Percentiles rank a stretch among this genome's conserved stretches.
These are phyloP conservation scores for Beauveria caledonica DNA, from an alignment of 2,329 filamentous ascomycete genomes.

Conservation along the genomic window DNA sequence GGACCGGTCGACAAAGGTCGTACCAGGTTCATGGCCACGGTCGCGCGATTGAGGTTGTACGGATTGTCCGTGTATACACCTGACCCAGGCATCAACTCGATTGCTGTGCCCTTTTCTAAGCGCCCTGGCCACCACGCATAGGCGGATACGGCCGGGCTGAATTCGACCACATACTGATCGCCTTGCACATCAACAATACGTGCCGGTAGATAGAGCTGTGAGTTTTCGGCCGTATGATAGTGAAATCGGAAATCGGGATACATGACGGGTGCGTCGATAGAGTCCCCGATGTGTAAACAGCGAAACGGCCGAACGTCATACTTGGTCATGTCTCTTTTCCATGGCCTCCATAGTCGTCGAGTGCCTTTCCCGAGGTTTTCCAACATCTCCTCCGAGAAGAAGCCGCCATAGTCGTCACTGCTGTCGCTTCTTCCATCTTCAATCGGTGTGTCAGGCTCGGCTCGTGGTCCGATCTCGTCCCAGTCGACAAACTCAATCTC, in stretches of 20 bases:
- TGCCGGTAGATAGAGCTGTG: not conserved
- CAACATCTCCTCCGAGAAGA: not conserved
- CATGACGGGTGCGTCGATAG: not conserved
- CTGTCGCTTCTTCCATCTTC: not conserved
- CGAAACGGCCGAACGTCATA: slow-evolving; percentile 12
- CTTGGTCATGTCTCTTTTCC: slow-evolving; percentile 9
- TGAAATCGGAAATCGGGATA: slow-evolving; percentile 8
- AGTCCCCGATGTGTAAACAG: slow-evolving; percentile 11
- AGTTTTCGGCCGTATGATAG: not conserved
- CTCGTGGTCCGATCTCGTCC: not conserved
- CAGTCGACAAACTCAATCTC: slow-evolving; percentile 12
- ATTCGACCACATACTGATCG: not conserved
- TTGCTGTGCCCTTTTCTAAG: not conserved
- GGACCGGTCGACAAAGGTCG: not conserved
- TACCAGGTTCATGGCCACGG: not conserved
- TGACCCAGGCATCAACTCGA: not conserved
- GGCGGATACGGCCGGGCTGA: not conserved
- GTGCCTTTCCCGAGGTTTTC: slow-evolving; percentile 9
- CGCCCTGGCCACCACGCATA: not conserved
- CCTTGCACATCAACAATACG: not conserved
- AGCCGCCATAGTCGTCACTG: not conserved
- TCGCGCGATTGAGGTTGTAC: not conserved
- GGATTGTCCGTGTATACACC: not conserved
- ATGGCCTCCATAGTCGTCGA: slow-evolving; percentile 10
- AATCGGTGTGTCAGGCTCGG: too few species aligned